These are phyloP conservation scores for Cyberlindnera suaveolens DNA, from an alignment of 805 yeast genomes.

Conservation along the genomic window DNA sequence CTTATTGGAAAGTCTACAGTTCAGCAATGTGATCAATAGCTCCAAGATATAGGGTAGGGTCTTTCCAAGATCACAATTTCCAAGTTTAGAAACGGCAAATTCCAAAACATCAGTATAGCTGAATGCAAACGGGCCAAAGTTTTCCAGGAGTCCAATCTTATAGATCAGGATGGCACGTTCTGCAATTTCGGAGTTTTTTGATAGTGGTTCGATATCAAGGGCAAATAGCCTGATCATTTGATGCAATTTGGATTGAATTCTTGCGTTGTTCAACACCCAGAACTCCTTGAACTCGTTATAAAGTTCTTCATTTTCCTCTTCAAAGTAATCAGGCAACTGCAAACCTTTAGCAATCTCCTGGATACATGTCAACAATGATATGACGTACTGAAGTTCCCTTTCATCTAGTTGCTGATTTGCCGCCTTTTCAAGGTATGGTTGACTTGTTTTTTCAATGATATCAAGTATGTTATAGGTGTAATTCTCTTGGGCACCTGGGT, in stretches of 20 bases:
- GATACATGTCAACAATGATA: constrained; percentile 56
- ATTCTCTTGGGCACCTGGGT: constrained; percentile 38
- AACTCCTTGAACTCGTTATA: constrained; percentile 21
- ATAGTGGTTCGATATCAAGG: constrained; percentile 30
- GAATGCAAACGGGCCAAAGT: constrained; percentile 64
- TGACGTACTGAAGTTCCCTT: constrained; percentile 37
- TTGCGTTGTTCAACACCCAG: constrained; percentile 10
- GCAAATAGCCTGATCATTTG: constrained; percentile 33
- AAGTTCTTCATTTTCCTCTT: constrained; percentile 23
- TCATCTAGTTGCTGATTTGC: constrained; percentile 1
- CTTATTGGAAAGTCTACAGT: constrained; percentile 11
- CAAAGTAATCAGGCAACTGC: constrained; percentile 49
- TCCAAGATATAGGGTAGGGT: constrained; percentile 13
- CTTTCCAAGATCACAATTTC: constrained; percentile 20
- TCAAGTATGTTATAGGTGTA: constrained; percentile 29
- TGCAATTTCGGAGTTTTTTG: constrained; percentile 42
- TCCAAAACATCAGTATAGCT: constrained; percentile 32
- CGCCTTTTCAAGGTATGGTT: constrained; percentile 11
- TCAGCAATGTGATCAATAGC: constrained; percentile 13
- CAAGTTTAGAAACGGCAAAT: constrained; percentile 25
- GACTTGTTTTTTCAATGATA: constrained; percentile 22
- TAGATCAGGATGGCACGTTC: constrained; percentile 61
- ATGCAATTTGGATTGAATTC: constrained; percentile 17
- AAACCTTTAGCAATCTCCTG: constrained; percentile 69
- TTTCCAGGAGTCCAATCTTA: constrained; percentile 58